Evolutionary conservation across 768 basidiomycete species (phyloP).

Genomic region (Rhizopogon rudus): DNA sequence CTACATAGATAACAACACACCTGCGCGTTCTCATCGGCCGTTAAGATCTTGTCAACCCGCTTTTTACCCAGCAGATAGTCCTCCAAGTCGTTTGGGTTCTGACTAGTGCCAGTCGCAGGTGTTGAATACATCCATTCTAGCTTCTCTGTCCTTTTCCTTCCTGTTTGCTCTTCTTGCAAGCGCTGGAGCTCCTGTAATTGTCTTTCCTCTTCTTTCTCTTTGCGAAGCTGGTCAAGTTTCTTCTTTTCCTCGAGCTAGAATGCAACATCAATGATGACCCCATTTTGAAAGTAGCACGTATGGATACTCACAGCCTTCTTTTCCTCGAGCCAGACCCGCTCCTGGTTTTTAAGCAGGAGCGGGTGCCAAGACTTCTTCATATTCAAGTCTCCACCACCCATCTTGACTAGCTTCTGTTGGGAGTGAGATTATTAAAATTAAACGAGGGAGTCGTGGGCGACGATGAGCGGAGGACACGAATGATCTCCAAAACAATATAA

Average conservation of each 20-base stretch:
- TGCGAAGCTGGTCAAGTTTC: conserved; percentile 93
- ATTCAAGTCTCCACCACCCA: conserved; percentile 98
- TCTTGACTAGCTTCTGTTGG: conserved; percentile 45
- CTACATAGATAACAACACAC: conserved; percentile 28
- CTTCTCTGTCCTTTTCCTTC: conserved; percentile 90
- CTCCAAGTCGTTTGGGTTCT: conserved; percentile 89
- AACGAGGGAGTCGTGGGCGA: conserved; percentile 4
- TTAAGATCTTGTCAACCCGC: conserved; percentile 93
- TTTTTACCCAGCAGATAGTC: conserved; percentile 97
- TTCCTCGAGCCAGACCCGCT: conserved; percentile 98
- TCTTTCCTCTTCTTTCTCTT: conserved; percentile 97
- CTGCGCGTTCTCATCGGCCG: conserved; percentile 89
- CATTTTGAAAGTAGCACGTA: background rate
- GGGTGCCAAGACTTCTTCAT: conserved; percentile 99
- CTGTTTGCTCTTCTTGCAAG: conserved; percentile 92
- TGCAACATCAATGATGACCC: conserved; percentile 4
- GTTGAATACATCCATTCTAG: conserved; percentile 99
- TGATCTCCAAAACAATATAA: background rate
- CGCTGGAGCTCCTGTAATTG: conserved; percentile 95
- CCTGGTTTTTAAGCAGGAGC: conserved; percentile 96
- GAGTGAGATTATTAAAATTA: background rate
- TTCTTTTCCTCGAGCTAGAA: conserved; percentile 94
- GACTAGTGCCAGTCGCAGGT: conserved; percentile 82
- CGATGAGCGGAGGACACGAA: conserved; percentile 8
- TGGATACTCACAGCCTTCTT: conserved; percentile 77